Base-by-base conservation (phyloP, 1,284 basidiomycete species). In the Thecaphora thlaspeos region DNA sequence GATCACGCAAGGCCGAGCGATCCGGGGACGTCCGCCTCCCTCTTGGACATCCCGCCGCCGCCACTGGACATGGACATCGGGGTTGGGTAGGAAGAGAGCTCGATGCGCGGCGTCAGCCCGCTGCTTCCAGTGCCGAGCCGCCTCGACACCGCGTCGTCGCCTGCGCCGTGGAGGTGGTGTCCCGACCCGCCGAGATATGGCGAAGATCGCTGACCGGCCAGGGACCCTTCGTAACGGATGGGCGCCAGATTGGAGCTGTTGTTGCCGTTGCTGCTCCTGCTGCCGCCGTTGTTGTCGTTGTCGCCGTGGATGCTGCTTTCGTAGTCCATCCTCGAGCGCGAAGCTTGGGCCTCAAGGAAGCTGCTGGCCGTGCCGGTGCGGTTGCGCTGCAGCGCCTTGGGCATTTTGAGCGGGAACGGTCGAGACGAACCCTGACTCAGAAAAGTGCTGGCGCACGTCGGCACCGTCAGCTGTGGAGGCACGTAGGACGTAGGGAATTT, bases 401-500 rank as follows among this genome's bases (percentile, higher is more conserved):
- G 63, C 63, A 66, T 66, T 47, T 66, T 66, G 30, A 66, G 51
- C 42, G 63, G 55, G 44, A 66, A 66, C 4, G 59, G 59, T 12
- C 62, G 15, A 7, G 46, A 32, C 14, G 45, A 40, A 39, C 61
- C 57, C 43, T 64, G 61, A 7, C 17, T 17, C 15, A 65, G 26
- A 34, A 61, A 60, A 2, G 44, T 46, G 8, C 57, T 53, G 9
- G 52, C 46, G 1, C 47, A 50, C 2, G 46, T 48, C 4, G 62
- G 57, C 19, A 60, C 62, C 4, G 62, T 65, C 9, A 57, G 57
- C 26, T 65, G 62, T 1, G 54, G 62, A 34, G 61, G 53, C 0
- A 47, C 49, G 37, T 59, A 57, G 7, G 17, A 15, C 17, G 51
- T 51, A 24, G 47, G 43, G 55, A 55, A 42, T 50, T 55, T 59